Conservation (phyloP, 1,284 basidiomycete genomes). For the Apiotrichum brassicae region DNA sequence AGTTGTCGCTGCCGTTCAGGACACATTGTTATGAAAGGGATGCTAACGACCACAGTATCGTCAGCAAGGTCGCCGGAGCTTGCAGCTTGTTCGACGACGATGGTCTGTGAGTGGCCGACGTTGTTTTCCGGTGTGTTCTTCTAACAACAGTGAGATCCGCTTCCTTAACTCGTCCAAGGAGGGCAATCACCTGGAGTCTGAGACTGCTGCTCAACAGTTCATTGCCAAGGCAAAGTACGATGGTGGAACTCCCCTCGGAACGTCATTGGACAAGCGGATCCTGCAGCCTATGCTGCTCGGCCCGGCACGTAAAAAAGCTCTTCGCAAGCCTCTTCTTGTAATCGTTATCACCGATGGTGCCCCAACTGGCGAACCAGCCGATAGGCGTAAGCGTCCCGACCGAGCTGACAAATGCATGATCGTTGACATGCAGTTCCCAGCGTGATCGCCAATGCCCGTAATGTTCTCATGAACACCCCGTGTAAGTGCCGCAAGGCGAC, state of each 20-base stretch:
- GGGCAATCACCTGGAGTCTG: slow-evolving; percentile 46
- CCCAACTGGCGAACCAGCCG: not conserved
- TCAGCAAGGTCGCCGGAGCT: slow-evolving; percentile 45
- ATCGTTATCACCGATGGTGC: slow-evolving; percentile 43
- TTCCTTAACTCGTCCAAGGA: slow-evolving; percentile 48
- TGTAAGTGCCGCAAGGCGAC: not conserved
- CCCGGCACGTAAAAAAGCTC: not conserved
- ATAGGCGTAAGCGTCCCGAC: slow-evolving; percentile 6
- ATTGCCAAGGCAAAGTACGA: slow-evolving; percentile 27
- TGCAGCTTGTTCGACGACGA: slow-evolving; percentile 48
- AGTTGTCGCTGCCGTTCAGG: slow-evolving; percentile 4
- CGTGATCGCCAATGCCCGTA: not conserved
- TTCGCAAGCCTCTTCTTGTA: slow-evolving; percentile 19
- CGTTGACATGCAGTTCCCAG: not conserved
- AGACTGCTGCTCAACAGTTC: slow-evolving; percentile 32
- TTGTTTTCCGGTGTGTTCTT: slow-evolving; percentile 21
- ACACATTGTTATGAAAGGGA: not conserved
- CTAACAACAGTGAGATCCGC: slow-evolving; percentile 34
- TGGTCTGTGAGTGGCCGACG: slow-evolving; percentile 32
- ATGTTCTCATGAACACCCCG: not conserved
- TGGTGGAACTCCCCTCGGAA: slow-evolving; percentile 25
- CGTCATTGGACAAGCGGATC: slow-evolving; percentile 1
- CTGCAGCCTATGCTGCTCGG: slow-evolving; percentile 7
- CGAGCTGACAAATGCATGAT: not conserved
- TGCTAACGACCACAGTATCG: slow-evolving; percentile 21